These are phyloP conservation scores for Aspergillus kassunensis DNA, from an alignment of 495 filamentous ascomycete genomes.

Conservation along the genomic window DNA sequence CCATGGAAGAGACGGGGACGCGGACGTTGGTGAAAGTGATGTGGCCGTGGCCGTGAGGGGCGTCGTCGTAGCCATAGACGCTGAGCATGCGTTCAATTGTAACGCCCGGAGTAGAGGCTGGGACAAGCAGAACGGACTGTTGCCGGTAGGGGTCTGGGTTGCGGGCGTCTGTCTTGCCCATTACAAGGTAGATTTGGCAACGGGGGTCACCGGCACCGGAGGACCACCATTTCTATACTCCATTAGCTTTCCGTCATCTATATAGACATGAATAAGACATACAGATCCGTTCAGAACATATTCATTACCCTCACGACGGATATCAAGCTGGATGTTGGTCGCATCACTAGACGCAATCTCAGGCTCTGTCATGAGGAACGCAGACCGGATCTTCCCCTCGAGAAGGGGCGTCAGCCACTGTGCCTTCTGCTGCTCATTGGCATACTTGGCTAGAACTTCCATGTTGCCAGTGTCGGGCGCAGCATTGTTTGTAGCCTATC, in stretches of 20 bases:
- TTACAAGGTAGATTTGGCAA: slow-evolving; percentile 85
- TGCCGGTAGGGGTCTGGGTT: slow-evolving; percentile 76
- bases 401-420: slow-evolving; percentile 80
- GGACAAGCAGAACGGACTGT: slow-evolving; percentile 86
- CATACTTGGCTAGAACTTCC: slow-evolving; percentile 94
- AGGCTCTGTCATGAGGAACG: slow-evolving; percentile 93
- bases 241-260: neutral
- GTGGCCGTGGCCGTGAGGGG: slow-evolving; percentile 89
- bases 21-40: slow-evolving; percentile 82
- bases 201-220: slow-evolving; percentile 87
- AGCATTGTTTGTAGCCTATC: slow-evolving; percentile 77
- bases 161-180: slow-evolving; percentile 76
- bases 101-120: slow-evolving; percentile 68
- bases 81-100: slow-evolving; percentile 80
- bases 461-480: slow-evolving; percentile 95
- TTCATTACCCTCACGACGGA: slow-evolving; percentile 73
- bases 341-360: slow-evolving; percentile 83
- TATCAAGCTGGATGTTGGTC: slow-evolving; percentile 79
- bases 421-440: slow-evolving; percentile 82
- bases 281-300: slow-evolving; percentile 84
- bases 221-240: slow-evolving; percentile 89
- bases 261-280: too few relatives aligned
- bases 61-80: slow-evolving; percentile 93
- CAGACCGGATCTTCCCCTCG: slow-evolving; percentile 80
- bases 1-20: slow-evolving; percentile 70